Conservation (phyloP, 2,329 filamentous ascomycete species). For the Talaromyces pinophilus region DNA sequence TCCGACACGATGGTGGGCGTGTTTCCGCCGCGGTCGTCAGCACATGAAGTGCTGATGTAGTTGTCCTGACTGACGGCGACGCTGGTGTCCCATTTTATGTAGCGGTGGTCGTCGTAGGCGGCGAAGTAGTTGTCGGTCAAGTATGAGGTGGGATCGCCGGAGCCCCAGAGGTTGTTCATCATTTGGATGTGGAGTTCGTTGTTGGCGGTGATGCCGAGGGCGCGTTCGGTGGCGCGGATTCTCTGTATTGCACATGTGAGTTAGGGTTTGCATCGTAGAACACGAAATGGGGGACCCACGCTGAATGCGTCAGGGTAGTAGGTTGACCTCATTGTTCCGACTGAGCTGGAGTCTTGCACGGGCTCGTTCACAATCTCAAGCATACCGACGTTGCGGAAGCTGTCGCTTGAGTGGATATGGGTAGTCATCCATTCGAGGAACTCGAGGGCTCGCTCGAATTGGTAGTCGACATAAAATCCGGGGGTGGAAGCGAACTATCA, state of each 20-base stretch:
- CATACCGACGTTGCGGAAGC: conserved; percentile 60
- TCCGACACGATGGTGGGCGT: conserved; percentile 59
- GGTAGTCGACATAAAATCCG: conserved; percentile 59
- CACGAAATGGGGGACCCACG: conserved; percentile 27
- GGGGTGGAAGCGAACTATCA: conserved; percentile 39
- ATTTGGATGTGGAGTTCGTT: conserved; percentile 57
- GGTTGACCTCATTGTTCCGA: conserved; percentile 40
- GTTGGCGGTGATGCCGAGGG: conserved; percentile 45
- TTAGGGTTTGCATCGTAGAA: not conserved
- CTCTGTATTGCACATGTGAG: conserved; percentile 26
- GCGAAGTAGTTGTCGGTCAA: conserved; percentile 49
- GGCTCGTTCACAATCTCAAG: conserved; percentile 63
- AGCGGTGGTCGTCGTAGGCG: conserved; percentile 62
- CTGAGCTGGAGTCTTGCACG: conserved; percentile 40
- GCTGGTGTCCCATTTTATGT: conserved; percentile 56
- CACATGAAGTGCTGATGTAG: conserved; percentile 57
- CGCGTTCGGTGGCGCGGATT: conserved; percentile 54
- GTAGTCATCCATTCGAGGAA: conserved; percentile 61
- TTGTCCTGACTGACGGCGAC: conserved; percentile 49
- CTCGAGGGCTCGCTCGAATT: conserved; percentile 57
- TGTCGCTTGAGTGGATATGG: conserved; percentile 51
- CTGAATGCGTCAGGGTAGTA: conserved; percentile 54
- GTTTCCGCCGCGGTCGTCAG: conserved; percentile 46
- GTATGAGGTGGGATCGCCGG: conserved; percentile 54
- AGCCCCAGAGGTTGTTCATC: conserved; percentile 58